Evolutionary conservation across 306 rosid genomes (phyloP), one percentile per base, ranked within the genome.

Genomic region (Heteromeles arbutifolia): DNA sequence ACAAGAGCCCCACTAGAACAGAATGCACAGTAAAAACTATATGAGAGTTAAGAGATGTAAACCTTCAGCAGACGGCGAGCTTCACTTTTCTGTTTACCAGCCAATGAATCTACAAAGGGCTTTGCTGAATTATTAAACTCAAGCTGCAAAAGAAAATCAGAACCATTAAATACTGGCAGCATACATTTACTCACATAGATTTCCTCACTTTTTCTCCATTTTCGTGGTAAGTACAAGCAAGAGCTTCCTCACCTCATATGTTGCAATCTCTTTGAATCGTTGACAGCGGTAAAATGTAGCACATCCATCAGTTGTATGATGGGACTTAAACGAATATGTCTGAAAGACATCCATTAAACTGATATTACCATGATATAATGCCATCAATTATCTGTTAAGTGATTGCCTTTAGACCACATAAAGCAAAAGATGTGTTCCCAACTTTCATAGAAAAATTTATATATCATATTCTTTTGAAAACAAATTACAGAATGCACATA

Each of bases 201-300:
- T 53, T 71, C 15, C n/a, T 71, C 50, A n/a, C 19, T n/a, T 32
- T 71, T 53, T 71, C 50, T 28, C 18, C 24, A 12, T 50, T 50
- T 50, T 17, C 21, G 8, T 50, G 54, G 54, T 15, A 37, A 52
- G 74, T 48, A 61, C 14, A 44, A 74, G 13, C 17, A 3, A 67
- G 48, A 25, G 61, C 29, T 59, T 74, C 29, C 77, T 75, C 66
- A 85, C 84, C 82, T 82, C 84, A 48, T 65, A 50, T 56, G 11
- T 81, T 18, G 4, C 34, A 11, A 68, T 52, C 77, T 69, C 80
- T 79, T 79, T 73, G 72, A 85, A 79, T 14, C 34, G 68, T 22
- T 76, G 44, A 24, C 14, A 0, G 28, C 80, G 86, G 74, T 82
- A 85, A 69, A 79, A 85, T 43, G 67, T 85, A 25, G 86, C 84